Evolutionary conservation across 345 rosid genomes (phyloP), one percentile per base, ranked within the genome.

Genomic region (Populus pruinosa): DNA sequence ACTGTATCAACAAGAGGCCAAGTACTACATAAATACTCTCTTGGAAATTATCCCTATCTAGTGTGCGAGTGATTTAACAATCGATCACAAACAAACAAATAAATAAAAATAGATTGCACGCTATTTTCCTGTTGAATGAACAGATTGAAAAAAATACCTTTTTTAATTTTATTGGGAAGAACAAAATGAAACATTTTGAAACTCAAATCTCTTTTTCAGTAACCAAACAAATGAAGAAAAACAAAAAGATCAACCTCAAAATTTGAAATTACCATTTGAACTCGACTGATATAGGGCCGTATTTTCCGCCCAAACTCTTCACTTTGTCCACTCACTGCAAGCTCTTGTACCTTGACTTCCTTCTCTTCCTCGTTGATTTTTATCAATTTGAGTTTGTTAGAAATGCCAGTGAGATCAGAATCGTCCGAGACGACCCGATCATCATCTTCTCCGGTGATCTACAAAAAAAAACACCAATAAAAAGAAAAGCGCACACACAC

Each of bases 381-480:
- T 9, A 90, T 35, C 82, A 94, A 72, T 50, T 84, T 88, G 74
- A 94, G 92, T 76, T 84, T 79, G 55, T 83, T 85, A 11, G 87
- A 81, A 11, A 88, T 53, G n/a, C 82, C 36, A 55, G 68, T 61
- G 76, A 93, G 94, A 86, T 90, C 93, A 50, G 90, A 83, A 71
- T 90, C 97, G 70, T 86, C 90, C 6, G 86, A 85, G 29, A 93
- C 82, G 41, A 86, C 50, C 20, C 82, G 86, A 65, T 71, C 88
- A 82, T 82, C 87, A 53, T 82, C 90, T 72, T 78, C 98, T 53
- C 79, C 86, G 25, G 90, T 55, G 39, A 94, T 87, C 97, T 93
- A 59, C 31, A 73, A 53, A 83, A 71, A 59, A 27, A 83, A 74
- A 39, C 47, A 67, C 10, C 27, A 25, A 71, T 55, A 82, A 47